Evolutionary conservation across 2,329 filamentous ascomycete genomes (phyloP), one percentile per base, ranked within the genome.

Genomic region (Ceratocystis eucalypticola): DNA sequence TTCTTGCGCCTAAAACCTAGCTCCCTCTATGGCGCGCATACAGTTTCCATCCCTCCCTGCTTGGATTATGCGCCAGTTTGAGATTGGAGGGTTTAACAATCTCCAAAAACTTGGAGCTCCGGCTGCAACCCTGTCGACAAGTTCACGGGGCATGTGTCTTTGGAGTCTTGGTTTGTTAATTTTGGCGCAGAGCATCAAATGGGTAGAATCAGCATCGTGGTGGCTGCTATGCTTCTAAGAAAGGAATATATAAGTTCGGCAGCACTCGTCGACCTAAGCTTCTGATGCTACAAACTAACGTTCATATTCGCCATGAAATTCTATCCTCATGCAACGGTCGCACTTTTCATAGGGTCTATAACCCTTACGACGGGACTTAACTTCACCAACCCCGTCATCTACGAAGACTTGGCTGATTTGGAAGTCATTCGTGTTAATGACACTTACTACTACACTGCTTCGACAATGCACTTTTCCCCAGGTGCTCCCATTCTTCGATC

Each of bases 391-490:
- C 73, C 74, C 7, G 72, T 74, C 46, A 68, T 74, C n/a, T 71
- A 73, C 7, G 74, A 73, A 5, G 75, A 73, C 67, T 68, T 71
- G 3, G 72, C 74, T 10, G 74, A 75, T 53, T 72, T 73, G 1
- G 74, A 73, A 5, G 67, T 72, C 17, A 68, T 72, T 3, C 69
- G 70, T 6, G 71, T 74, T 7, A 69, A 73, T 37, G 72, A 70
- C 3, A 72, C 70, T 0, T 75, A 71, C 68, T 74, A 72, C 66
- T 70, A 73, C 50, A 79, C 84, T 68, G 82, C 82, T 70, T 82
- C 83, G 2, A 80, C 82, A 7, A 83, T 84, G 69, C 84, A 84
- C 71, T 79, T 84, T 10, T 85, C 84, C 69, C 77, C 83, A 0
- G 82, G 83, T 30, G 74, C 77, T 0, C 79, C 81, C 61, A 72